A percentile compares a stretch with the other conserved stretches of the same genome.
These are phyloP conservation scores for Rasamsonia emersonii DNA, from an alignment of 2,329 filamentous ascomycete genomes.

Conservation along the genomic window DNA sequence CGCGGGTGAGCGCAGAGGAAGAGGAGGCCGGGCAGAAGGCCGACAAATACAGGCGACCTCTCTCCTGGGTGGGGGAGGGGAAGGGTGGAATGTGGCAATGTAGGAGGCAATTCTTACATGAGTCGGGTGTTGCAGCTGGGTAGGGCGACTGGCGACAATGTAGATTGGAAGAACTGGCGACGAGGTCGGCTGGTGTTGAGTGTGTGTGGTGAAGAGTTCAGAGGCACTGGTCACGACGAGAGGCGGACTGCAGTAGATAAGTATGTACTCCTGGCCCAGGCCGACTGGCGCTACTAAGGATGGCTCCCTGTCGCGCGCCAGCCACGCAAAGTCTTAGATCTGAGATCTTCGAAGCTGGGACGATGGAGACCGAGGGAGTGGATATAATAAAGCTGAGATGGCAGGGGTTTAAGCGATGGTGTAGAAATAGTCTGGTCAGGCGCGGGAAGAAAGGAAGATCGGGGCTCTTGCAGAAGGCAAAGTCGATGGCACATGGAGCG, in stretches of 20 bases:
- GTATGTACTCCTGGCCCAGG: constrained; percentile 4
- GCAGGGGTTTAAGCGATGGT: constrained; percentile 4
- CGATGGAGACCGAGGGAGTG: constrained; percentile 7
- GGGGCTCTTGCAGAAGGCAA: neutral
- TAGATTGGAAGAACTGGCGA: neutral
- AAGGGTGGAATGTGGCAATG: neutral
- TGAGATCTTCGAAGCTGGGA: constrained; percentile 17
- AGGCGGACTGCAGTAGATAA: constrained; percentile 1
- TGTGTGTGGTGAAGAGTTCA: too few relatives aligned
- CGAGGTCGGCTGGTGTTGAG: neutral
- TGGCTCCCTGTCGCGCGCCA: constrained; percentile 3
- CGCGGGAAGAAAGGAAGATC: neutral
- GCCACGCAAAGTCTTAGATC: constrained; percentile 12
- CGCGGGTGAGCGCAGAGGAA: neutral
- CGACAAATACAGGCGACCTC: neutral
- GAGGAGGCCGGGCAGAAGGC: neutral
- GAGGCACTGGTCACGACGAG: neutral
- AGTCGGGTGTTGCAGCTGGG: neutral
- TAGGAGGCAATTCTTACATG: neutral
- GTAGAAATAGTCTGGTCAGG: too few relatives aligned
- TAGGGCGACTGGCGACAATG: neutral
- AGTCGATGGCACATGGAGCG: neutral
- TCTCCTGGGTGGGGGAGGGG: neutral
- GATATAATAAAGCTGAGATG: constrained; percentile 6
- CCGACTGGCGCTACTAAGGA: constrained; percentile 8